Evolutionary conservation across 805 yeast genomes (phyloP), one percentile per base, ranked within the genome.

Genomic region (Vanderwaltozyma verrucispora): DNA sequence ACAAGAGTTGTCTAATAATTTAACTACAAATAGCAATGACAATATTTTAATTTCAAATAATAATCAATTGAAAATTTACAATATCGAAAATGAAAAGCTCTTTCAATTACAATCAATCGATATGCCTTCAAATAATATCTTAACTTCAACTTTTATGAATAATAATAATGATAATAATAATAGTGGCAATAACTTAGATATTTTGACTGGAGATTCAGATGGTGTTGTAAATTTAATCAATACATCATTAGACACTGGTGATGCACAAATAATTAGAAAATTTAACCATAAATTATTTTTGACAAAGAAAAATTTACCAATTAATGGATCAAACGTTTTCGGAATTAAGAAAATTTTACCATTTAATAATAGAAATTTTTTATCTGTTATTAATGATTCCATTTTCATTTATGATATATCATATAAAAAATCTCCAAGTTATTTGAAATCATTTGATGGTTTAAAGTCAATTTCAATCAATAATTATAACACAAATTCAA

Each of bases 281-380:
- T 87, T 79, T 63, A 84, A 84, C 57, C 96, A 87, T 61, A 64
- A 70, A 35, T 78, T 77, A 47, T 87, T 79, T 51, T 56, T 83
- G 38, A 56, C 28, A n/a, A n/a, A n/a, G n/a, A n/a, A n/a, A n/a
- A n/a, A n/a, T n/a, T n/a, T n/a, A 16, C 20, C 32, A 15, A 24
- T 32, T 5, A 24, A 23, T 14, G 14, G 16, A 4, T 26, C 32
- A 12, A 20, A 24, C 5, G 18, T 30, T 21, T 35, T 30, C 25
- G 48, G 48, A 13, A 48, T 56, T 14, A 42, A 46, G n/a, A 47
- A 49, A 21, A 14, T 54, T 7, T 32, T 40, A 21, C 35, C 46
- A 4, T 47, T 38, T 16, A 35, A 40, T 15, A 28, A 40, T 14
- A 21, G 34, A 5, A 54, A 40, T 17, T 56, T 86, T 37, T 58